Conservation (phyloP, 306 rosid species). For the Cucumis cinereus region DNA sequence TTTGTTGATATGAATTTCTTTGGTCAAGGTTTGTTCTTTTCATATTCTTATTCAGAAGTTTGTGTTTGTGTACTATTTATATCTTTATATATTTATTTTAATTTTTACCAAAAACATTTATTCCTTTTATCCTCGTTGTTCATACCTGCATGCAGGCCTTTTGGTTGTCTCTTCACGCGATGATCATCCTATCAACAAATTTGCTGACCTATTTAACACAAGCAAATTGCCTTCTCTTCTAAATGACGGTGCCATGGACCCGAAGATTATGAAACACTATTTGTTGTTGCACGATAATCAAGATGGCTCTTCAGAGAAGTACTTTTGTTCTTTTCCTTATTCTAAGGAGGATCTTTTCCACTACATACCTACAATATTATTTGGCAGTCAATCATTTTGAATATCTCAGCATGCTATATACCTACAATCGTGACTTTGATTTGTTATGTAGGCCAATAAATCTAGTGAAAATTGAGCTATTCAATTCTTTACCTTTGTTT, state of each 20-base stretch:
- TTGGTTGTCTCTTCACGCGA: constrained; percentile 89
- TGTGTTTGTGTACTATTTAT: background rate
- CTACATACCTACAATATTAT: background rate
- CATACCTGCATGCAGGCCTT: constrained; percentile 54
- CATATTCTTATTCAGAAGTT: background rate
- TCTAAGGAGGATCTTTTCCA: background rate
- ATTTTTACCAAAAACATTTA: background rate
- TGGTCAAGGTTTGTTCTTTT: background rate
- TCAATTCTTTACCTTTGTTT: background rate
- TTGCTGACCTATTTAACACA: constrained; percentile 60
- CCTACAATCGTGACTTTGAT: background rate
- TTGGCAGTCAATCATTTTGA: constrained; percentile 2
- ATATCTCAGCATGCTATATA: background rate
- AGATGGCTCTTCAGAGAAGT: constrained; percentile 71
- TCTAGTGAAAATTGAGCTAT: background rate
- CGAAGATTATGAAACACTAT: constrained; percentile 79
- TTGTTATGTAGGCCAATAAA: background rate
- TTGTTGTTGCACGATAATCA: constrained; percentile 88
- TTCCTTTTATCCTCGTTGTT: background rate
- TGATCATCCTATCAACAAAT: constrained; percentile 71
- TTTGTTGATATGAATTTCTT: background rate
- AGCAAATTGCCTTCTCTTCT: constrained; percentile 80
- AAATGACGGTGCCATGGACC: constrained; percentile 85
- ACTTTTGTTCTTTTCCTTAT: constrained; percentile 14
- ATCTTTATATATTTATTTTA: background rate